These are phyloP conservation scores for Beverwykella pulmonaria DNA, from an alignment of 495 filamentous ascomycete species.

Conservation along the genomic window DNA sequence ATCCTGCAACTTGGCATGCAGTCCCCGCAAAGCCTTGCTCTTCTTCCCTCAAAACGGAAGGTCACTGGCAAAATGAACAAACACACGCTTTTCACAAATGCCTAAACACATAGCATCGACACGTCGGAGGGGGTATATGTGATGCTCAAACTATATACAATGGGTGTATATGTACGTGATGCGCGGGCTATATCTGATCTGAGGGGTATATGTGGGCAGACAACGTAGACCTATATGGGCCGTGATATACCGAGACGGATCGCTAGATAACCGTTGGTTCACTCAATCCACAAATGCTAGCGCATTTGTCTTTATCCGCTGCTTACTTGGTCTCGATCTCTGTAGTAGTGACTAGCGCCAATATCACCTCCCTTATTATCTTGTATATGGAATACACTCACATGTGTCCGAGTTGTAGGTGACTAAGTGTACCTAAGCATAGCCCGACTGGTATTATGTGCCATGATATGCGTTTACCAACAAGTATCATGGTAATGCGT, in stretches of 20 bases:
- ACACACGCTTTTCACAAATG: background rate
- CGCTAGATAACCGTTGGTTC: background rate
- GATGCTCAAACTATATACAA: too few relatives aligned
- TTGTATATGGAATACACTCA: too few relatives aligned
- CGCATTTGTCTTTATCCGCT: background rate
- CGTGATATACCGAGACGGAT: background rate
- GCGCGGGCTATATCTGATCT: background rate
- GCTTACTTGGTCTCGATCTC: background rate
- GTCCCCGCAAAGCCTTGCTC: background rate
- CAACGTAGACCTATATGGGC: background rate
- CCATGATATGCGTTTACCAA: too few relatives aligned
- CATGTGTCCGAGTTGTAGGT: too few relatives aligned
- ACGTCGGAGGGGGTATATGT: background rate
- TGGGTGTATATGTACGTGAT: too few relatives aligned
- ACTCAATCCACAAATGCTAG: background rate
- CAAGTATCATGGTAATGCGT: too few relatives aligned
- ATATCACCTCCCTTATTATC: too few relatives aligned
- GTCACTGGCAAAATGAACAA: constrained; percentile 11
- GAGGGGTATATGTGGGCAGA: background rate
- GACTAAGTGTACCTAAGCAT: too few relatives aligned
- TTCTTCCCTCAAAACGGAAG: background rate
- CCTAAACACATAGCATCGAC: background rate
- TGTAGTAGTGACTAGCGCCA: too few relatives aligned
- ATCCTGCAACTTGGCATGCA: background rate
- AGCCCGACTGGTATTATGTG: too few relatives aligned